These are phyloP conservation scores for Nematocida sp. DNA, from an alignment of 371 early-diverging fungal genomes.

Conservation along the genomic window DNA sequence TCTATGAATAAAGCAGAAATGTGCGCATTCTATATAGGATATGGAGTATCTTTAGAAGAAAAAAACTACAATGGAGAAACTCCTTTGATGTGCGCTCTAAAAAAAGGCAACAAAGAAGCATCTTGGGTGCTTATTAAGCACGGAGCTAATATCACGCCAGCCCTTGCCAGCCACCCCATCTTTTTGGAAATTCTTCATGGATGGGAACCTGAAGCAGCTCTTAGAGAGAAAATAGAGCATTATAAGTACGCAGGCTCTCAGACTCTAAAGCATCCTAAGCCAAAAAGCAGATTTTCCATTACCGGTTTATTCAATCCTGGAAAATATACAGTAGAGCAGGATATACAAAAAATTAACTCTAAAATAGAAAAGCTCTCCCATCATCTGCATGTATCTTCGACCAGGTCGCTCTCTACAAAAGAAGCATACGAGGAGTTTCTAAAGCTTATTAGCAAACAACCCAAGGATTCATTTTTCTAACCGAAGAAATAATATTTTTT, in stretches of 20 bases:
- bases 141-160: neutral
- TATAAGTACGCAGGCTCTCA: conserved; percentile 27
- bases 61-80: conserved; percentile 4
- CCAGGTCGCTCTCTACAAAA: conserved; percentile 14
- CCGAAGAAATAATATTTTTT: too few relatives aligned
- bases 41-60: neutral
- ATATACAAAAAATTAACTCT: conserved; percentile 10
- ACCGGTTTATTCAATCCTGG: conserved; percentile 17
- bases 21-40: conserved; percentile 23
- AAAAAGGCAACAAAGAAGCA: conserved; percentile 4
- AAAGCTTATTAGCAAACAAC: neutral
- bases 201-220: conserved; percentile 2
- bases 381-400: neutral
- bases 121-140: conserved; percentile 29
- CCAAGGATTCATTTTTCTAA: too few relatives aligned
- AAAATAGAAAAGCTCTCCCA: conserved; percentile 13
- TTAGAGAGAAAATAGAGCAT: conserved; percentile 21
- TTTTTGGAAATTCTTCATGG: conserved; percentile 9
- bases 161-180: conserved; percentile 7
- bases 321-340: conserved; percentile 1
- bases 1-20: conserved; percentile 25
- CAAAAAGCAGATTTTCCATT: conserved; percentile 39
- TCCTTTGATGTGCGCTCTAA: conserved; percentile 21
- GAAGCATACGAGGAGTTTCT: conserved; percentile 41
- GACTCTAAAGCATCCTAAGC: conserved; percentile 26